Evolutionary conservation across 139 green algal genomes (phyloP).

Genomic region (Coccomyxa sp.): DNA sequence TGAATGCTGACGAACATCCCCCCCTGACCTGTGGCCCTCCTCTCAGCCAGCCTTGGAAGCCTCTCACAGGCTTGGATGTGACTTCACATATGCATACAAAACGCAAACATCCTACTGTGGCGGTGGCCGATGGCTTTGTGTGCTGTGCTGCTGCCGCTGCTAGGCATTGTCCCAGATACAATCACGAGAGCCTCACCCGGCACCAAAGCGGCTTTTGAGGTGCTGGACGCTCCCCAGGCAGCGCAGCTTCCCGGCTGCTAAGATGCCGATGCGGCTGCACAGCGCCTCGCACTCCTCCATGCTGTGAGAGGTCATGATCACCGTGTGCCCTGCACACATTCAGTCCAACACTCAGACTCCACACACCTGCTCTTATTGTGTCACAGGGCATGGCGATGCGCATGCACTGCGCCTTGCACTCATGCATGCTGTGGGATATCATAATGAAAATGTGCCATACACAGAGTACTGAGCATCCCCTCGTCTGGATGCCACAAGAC

Average conservation of each 20-base stretch:
- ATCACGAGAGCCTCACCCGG: conserved; percentile 38
- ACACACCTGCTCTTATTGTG: background rate
- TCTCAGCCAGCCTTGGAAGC: background rate
- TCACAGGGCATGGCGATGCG: background rate
- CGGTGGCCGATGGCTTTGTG: background rate
- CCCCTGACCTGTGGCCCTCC: too few species aligned
- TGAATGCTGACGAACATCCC: too few species aligned
- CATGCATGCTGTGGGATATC: background rate
- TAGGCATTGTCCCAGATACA: conserved; percentile 42
- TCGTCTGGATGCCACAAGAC: too few species aligned
- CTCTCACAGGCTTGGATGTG: too few species aligned
- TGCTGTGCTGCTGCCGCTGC: background rate
- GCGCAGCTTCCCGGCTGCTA: conserved; percentile 63
- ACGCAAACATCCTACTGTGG: background rate
- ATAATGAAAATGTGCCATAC: too few species aligned
- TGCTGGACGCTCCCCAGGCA: conserved; percentile 83
- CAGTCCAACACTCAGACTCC: background rate
- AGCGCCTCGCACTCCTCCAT: conserved; percentile 97
- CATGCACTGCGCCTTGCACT: background rate
- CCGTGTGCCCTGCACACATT: conserved; percentile 39
- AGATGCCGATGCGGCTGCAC: conserved; percentile 80
- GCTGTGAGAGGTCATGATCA: conserved; percentile 77
- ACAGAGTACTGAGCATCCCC: too few species aligned
- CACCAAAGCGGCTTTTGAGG: conserved; percentile 80
- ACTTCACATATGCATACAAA: too few species aligned